These are phyloP conservation scores for Haematococcus lacustris DNA, from an alignment of 139 green algal genomes.

Conservation along the genomic window DNA sequence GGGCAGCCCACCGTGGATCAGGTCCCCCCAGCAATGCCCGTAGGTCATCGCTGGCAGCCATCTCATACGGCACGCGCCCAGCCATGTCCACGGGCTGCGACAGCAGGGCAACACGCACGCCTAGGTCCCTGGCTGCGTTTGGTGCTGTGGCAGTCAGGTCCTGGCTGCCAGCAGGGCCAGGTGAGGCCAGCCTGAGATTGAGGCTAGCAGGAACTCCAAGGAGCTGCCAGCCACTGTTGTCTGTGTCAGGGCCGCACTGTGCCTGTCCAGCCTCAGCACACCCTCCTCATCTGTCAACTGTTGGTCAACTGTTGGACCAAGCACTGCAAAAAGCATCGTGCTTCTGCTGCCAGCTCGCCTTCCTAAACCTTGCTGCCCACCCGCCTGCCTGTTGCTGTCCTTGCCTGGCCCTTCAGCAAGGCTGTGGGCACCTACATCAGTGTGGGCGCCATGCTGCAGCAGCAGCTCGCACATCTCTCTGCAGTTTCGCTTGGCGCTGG, in stretches of 20 bases:
- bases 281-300: not conserved
- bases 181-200: not conserved
- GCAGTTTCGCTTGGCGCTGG: constrained; percentile 37
- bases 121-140: not conserved
- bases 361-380: not conserved
- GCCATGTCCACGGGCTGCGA: constrained; percentile 10
- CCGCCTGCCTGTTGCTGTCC: not conserved
- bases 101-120: not conserved
- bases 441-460: constrained; percentile 34
- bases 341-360: not conserved
- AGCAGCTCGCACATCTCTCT: constrained; percentile 33
- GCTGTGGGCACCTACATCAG: constrained; percentile 7
- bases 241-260: too few relatives aligned
- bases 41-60: constrained; percentile 41
- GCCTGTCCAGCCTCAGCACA: not conserved
- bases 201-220: not conserved
- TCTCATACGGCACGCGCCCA: constrained; percentile 28
- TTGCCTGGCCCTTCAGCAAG: not conserved
- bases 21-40: constrained; percentile 49
- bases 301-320: not conserved
- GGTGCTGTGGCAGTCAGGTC: not conserved
- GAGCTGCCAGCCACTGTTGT: not conserved
- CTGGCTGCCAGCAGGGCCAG: not conserved
- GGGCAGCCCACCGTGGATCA: constrained; percentile 44
- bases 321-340: not conserved